Base-by-base conservation (phyloP, 2,329 filamentous ascomycete species). In the Xylariaceae sp. region DNA sequence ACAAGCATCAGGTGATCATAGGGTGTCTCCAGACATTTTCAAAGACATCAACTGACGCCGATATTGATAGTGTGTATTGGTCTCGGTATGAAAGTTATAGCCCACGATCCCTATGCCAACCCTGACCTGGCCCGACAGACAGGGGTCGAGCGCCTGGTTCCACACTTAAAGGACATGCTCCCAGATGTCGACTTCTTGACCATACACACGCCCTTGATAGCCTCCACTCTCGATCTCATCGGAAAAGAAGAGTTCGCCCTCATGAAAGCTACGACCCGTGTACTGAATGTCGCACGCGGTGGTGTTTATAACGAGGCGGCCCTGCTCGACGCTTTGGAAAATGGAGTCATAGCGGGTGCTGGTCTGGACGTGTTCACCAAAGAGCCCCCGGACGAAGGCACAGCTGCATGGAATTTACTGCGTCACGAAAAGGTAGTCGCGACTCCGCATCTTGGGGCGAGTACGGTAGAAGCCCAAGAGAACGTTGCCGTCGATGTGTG, bases 401-500 rank as follows among this genome's bases (percentile, higher is more conserved):
- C 80, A 2, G 67, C 73, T 3, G 82, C 85, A 2, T 71, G 71
- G 9, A 70, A 69, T 31, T 67, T 92, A 7, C 75, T 84, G 40
- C 69, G 68, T 8, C 85, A 90, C 50, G 74, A 80, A 1, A 81
- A 77, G 48, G 84, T 88, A 1, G 79, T 90, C 2, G 80, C 80
- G 1, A 90, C 86, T 6, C 86, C 86, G 1, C 86, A 92, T 59
- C 69, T 92, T 0, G 85, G 85, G 6, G 86, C 86, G 0, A 86
- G 81, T 0, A 92, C 86, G 0, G 73, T 84, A 23, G 86, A 92
- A 68, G 86, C 86, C 0, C 85, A 92, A 59, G 85, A 90, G 55
- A 89, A 88, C 45, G 85, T 89, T 3, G 85, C 82, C 1, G 75
- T 89, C 46, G 86, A 90, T 51, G 86, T 90, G 7, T 90, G 85